A percentile compares a stretch with the other conserved stretches of the same genome.
Conservation (phyloP, 2,329 filamentous ascomycete genomes). For the Colletotrichum noveboracense region DNA sequence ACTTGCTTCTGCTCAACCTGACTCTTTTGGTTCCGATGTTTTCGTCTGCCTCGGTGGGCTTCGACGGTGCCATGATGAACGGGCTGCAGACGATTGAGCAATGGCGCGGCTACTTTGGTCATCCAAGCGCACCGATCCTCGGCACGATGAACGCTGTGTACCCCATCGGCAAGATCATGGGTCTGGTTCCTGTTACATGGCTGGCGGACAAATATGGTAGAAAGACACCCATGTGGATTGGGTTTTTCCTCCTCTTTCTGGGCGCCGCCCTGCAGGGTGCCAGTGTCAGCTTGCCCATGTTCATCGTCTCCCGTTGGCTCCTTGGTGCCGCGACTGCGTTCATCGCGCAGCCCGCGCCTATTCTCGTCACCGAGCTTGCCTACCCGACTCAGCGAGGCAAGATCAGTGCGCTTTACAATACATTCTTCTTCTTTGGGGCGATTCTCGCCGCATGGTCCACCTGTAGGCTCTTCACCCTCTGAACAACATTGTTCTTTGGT, state of each 20-base stretch:
- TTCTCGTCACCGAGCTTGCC: constrained; percentile 39
- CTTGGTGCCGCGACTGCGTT: constrained; percentile 37
- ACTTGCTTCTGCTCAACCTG: constrained; percentile 49
- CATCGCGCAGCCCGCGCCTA: constrained; percentile 32
- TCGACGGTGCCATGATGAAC: constrained; percentile 38
- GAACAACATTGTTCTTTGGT: too few species aligned
- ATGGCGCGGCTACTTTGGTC: constrained; percentile 41
- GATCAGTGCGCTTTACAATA: constrained; percentile 50
- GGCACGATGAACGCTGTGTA: constrained; percentile 21
- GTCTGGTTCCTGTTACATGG: not conserved
- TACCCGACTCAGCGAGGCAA: constrained; percentile 39
- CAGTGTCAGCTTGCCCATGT: constrained; percentile 29
- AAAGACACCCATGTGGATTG: constrained; percentile 35
- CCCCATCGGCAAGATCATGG: constrained; percentile 17
- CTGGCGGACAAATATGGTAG: constrained; percentile 41
- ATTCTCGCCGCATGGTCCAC: constrained; percentile 33
- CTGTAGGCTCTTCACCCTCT: not conserved
- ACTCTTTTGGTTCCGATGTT: constrained; percentile 47
- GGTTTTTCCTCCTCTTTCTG: constrained; percentile 33
- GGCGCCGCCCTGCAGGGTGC: constrained; percentile 34
- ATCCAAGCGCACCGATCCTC: not conserved
- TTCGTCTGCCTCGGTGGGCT: constrained; percentile 46
- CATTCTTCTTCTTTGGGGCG: constrained; percentile 41
- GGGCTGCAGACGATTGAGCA: constrained; percentile 40
- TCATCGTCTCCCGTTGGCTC: constrained; percentile 37